phyloP scores from a whole-genome alignment of 306 rosid genomes.

The Ochetophila trinervis region DNA sequence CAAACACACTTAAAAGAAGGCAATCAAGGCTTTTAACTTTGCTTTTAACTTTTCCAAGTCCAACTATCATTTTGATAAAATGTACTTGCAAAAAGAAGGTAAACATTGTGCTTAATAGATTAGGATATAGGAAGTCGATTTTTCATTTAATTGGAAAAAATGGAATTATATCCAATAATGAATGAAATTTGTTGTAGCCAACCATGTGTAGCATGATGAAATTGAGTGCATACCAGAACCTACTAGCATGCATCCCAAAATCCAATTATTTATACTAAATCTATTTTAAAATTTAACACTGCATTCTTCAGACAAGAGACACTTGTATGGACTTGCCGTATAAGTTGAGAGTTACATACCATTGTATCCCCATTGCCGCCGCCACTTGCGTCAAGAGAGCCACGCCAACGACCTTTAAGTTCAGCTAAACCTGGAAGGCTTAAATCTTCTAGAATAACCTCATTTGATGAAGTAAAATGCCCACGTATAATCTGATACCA shows the following conservation, averaged over 20 bases:
- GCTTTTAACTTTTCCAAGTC: not conserved
- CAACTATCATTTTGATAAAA: not conserved
- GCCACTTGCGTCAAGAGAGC: conserved; percentile 92
- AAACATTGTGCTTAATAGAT: not conserved
- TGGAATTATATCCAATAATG: conserved; percentile 1
- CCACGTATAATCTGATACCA: conserved; percentile 61
- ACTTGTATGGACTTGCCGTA: conserved; percentile 4
- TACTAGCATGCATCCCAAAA: conserved; percentile 1
- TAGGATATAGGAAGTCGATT: not conserved
- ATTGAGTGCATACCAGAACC: conserved; percentile 1
- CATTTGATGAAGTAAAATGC: conserved; percentile 47
- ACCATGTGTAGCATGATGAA: not conserved
- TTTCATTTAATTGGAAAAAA: conserved; percentile 15
- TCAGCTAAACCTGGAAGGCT: conserved; percentile 85
- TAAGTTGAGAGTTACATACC: conserved; percentile 46
- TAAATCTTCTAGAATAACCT: conserved; percentile 63
- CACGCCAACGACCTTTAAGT: conserved; percentile 82
- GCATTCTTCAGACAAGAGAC: not conserved
- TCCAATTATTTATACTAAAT: not conserved
- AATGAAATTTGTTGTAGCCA: conserved; percentile 1
- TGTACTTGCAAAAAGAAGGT: not conserved
- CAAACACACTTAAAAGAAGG: not conserved
- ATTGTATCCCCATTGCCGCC: conserved; percentile 96
- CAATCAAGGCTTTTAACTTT: not conserved
- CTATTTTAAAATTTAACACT: not conserved